Evolutionary conservation across 805 yeast species (phyloP).

Genomic region (Kluyveromyces starmeri): DNA sequence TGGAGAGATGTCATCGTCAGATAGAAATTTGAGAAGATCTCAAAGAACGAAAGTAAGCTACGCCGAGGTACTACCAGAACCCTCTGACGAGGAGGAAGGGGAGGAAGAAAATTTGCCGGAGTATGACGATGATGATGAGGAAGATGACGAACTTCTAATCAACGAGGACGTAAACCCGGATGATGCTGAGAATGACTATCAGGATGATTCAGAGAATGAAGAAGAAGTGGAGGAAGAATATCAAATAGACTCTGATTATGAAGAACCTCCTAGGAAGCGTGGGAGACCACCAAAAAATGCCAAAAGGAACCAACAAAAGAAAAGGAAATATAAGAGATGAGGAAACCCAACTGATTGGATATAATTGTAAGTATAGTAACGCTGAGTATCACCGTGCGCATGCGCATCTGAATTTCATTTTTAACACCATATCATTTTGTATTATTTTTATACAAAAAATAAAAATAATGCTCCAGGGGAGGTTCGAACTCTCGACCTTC

Average conservation of each 20-base stretch:
- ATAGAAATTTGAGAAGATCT: conserved; percentile 23
- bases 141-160: too few relatives aligned
- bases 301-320: too few relatives aligned
- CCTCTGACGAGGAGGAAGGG: conserved; percentile 11
- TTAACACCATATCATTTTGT: too few relatives aligned
- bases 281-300: conserved; percentile 1
- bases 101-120: conserved; percentile 8
- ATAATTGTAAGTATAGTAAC: too few relatives aligned
- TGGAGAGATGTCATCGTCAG: conserved; percentile 23
- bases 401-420: too few relatives aligned
- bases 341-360: conserved; percentile 9
- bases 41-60: conserved; percentile 19
- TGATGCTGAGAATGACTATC: conserved; percentile 8
- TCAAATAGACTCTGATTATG: conserved; percentile 6
- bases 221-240: conserved; percentile 8
- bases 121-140: conserved; percentile 11
- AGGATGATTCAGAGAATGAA: conserved; percentile 4
- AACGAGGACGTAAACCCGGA: conserved; percentile 7
- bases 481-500: conserved; percentile 50
- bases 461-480: conserved; percentile 38
- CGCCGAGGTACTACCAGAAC: conserved; percentile 7
- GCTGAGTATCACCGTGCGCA: too few relatives aligned
- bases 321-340: conserved; percentile 9
- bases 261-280: conserved; percentile 3
- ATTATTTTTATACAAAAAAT: too few relatives aligned